phyloP scores from a whole-genome alignment of 2,329 filamentous ascomycete species.

The Lithohypha guttulata region DNA sequence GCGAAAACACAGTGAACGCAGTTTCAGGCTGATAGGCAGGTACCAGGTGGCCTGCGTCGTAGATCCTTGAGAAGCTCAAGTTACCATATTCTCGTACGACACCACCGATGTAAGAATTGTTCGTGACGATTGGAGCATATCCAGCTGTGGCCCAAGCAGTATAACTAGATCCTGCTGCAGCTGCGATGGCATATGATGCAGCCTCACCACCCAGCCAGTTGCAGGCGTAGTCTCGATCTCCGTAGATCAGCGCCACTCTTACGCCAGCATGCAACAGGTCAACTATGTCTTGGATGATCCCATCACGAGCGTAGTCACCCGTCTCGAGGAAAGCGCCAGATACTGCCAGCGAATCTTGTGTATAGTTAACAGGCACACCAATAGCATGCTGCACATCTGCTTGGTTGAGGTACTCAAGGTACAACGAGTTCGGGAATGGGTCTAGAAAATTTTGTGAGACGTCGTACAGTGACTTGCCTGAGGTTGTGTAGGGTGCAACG shows the following conservation, averaged over 20 bases:
- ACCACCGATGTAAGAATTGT: slow-evolving; percentile 39
- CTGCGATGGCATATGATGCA: slow-evolving; percentile 35
- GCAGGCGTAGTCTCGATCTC: slow-evolving; percentile 25
- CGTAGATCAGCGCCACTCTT: slow-evolving; percentile 37
- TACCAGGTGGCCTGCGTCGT: slow-evolving; percentile 43
- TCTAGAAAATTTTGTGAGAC: slow-evolving; percentile 45
- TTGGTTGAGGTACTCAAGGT: slow-evolving; percentile 48
- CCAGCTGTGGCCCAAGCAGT: slow-evolving; percentile 29
- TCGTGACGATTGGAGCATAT: slow-evolving; percentile 40
- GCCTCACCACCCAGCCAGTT: slow-evolving; percentile 39
- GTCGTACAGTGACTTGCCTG: slow-evolving; percentile 41
- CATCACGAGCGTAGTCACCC: slow-evolving; percentile 23
- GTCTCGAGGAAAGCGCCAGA: slow-evolving; percentile 22
- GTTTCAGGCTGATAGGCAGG: slow-evolving; percentile 44
- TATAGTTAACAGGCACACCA: slow-evolving; percentile 40
- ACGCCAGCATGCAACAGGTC: slow-evolving; percentile 29
- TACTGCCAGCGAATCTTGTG: slow-evolving; percentile 26
- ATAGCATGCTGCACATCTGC: slow-evolving; percentile 45
- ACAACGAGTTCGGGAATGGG: slow-evolving; percentile 48
- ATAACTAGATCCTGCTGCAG: slow-evolving; percentile 19
- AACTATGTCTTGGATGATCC: slow-evolving; percentile 23
- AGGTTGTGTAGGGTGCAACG: slow-evolving; percentile 30
- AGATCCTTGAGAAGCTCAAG: slow-evolving; percentile 41
- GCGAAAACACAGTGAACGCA: slow-evolving; percentile 42
- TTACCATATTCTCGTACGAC: slow-evolving; percentile 29